Evolutionary conservation across 495 filamentous ascomycete species (phyloP).

Genomic region (Penicillium daleae): DNA sequence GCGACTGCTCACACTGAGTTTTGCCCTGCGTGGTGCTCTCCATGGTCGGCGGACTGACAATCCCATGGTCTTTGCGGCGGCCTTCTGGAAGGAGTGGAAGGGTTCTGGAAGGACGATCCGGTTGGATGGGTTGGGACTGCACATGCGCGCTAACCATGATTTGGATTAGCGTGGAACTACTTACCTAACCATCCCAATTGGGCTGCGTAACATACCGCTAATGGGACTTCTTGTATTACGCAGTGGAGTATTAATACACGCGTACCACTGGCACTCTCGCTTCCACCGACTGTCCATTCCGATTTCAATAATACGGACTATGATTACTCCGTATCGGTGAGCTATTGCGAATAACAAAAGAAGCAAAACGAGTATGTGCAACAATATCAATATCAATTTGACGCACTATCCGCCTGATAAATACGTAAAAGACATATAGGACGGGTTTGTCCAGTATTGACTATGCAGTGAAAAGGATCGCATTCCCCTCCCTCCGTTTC

Average conservation of each 20-base stretch:
- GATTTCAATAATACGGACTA: neutral
- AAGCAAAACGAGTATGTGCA: neutral
- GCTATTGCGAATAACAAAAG: neutral
- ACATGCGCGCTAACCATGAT: slow-evolving; percentile 7
- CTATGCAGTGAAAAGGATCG: neutral
- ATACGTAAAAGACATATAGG: neutral
- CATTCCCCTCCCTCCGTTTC: neutral
- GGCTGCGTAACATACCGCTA: slow-evolving; percentile 16
- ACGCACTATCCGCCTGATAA: neutral
- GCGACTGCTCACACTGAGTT: neutral
- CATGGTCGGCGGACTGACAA: slow-evolving; percentile 10
- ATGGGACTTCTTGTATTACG: slow-evolving; percentile 3
- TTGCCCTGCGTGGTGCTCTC: neutral
- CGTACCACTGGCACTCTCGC: neutral
- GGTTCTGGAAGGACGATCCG: slow-evolving; percentile 35
- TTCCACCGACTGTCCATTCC: neutral
- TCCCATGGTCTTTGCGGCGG: slow-evolving; percentile 18
- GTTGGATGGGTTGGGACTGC: slow-evolving; percentile 18
- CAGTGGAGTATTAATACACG: slow-evolving; percentile 1
- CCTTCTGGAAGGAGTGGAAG: slow-evolving; percentile 23
- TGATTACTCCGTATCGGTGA: neutral
- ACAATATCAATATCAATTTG: neutral
- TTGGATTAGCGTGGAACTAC: neutral
- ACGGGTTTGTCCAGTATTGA: neutral
- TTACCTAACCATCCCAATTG: slow-evolving; percentile 6